phyloP scores from a whole-genome alignment of 169 alveolate genomes.

The Plasmodium inui region DNA sequence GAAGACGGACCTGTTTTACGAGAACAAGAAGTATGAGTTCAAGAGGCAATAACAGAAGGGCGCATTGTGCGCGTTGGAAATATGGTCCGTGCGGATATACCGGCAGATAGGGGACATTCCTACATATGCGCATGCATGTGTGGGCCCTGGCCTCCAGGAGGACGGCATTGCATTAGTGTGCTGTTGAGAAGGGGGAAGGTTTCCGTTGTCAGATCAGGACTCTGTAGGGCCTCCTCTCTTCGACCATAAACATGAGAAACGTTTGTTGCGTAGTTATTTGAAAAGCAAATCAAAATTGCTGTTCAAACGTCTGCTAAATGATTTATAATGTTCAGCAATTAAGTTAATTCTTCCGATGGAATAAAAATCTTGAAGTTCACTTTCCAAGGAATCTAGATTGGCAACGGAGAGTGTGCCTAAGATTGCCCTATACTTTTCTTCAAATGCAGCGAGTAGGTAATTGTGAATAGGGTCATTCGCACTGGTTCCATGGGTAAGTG shows the following conservation, averaged over 20 bases:
- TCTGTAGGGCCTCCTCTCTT: neutral
- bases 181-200: neutral
- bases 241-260: neutral
- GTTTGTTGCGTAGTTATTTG: neutral
- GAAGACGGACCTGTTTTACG: constrained; percentile 97
- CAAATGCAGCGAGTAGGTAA: neutral
- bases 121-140: neutral
- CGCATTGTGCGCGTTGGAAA: neutral
- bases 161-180: neutral
- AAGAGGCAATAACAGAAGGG: constrained; percentile 62
- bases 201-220: neutral
- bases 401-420: neutral
- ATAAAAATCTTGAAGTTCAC: neutral
- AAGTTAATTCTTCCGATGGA: neutral
- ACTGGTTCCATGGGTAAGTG: neutral
- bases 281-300: neutral
- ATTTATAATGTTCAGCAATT: neutral
- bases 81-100: neutral
- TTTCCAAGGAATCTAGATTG: neutral
- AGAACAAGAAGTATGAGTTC: constrained; percentile 94
- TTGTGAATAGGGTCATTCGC: neutral
- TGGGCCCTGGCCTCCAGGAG: neutral
- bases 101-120: neutral
- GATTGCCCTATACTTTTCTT: neutral
- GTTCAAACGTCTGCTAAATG: neutral